Evolutionary conservation across 106 monocot species (phyloP).

Genomic region (Dioscorea zingiberensis): DNA sequence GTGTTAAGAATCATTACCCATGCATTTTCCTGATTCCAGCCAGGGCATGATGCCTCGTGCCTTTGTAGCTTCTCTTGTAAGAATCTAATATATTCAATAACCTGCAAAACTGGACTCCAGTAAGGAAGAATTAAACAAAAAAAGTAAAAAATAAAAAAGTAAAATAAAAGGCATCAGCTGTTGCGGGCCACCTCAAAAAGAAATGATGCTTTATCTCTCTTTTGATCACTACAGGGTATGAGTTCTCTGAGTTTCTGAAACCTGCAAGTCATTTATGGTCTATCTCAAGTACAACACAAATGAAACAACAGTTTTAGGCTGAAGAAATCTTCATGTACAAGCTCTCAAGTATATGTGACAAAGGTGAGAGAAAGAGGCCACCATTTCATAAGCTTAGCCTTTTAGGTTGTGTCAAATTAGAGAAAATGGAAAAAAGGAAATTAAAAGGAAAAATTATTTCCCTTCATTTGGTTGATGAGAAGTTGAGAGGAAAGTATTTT

Average conservation of each 20-base stretch:
- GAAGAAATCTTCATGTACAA: no score
- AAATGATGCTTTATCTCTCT: conserved; percentile 38
- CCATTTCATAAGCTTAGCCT: no score
- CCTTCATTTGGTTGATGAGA: no score
- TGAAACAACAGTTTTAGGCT: no score
- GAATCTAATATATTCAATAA: conserved; percentile 60
- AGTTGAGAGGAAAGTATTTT: no score
- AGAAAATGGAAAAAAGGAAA: no score
- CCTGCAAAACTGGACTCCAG: conserved; percentile 17
- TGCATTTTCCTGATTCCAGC: conserved; percentile 39
- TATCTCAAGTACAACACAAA: no score
- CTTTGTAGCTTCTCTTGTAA: conserved; percentile 50
- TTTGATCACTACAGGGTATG: conserved; percentile 35
- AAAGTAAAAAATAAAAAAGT: background rate
- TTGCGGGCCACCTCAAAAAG: conserved; percentile 23
- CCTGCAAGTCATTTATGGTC: conserved; percentile 5
- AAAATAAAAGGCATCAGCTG: background rate
- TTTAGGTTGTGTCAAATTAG: no score
- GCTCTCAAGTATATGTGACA: no score
- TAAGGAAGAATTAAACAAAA: background rate
- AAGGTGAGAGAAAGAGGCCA: no score
- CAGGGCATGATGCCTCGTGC: conserved; percentile 38
- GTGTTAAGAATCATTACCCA: background rate
- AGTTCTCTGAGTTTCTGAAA: conserved; percentile 33
- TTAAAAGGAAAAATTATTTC: no score